Evolutionary conservation across 148 eudicot species (phyloP).

Genomic region (Vaccinium myrtillus): DNA sequence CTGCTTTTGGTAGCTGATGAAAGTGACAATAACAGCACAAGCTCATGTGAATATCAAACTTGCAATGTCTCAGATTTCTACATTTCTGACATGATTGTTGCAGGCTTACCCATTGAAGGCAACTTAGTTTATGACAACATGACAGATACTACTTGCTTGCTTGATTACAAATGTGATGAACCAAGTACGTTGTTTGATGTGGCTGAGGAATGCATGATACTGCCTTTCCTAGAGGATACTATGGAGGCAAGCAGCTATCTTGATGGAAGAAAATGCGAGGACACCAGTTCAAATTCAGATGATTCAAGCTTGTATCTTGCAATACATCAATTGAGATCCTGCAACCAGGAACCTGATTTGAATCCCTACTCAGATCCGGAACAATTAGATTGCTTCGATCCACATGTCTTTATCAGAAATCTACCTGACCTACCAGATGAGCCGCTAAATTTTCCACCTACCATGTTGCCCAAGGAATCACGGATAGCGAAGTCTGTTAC

Average conservation of each 20-base stretch:
- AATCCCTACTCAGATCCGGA: conserved; percentile 49
- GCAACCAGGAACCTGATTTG: conserved; percentile 57
- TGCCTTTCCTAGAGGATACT: conserved; percentile 66
- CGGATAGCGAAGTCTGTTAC: conserved; percentile 58
- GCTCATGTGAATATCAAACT: conserved; percentile 60
- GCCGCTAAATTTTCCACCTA: conserved; percentile 36
- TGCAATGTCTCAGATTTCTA: conserved; percentile 77
- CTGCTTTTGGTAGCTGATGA: conserved; percentile 43
- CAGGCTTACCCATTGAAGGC: conserved; percentile 55
- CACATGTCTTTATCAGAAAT: conserved; percentile 70
- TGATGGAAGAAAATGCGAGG: conserved; percentile 38
- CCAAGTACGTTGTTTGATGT: conserved; percentile 52
- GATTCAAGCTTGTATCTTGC: conserved; percentile 74
- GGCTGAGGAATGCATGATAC: conserved; percentile 52
- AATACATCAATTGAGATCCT: conserved; percentile 68
- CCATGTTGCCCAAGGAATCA: conserved; percentile 40
- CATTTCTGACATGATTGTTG: conserved; percentile 72
- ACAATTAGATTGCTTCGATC: conserved; percentile 68
- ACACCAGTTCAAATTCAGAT: conserved; percentile 32
- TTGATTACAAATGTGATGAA: conserved; percentile 61
- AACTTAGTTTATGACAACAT: conserved; percentile 41
- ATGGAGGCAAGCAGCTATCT: conserved; percentile 37
- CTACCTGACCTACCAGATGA: conserved; percentile 67
- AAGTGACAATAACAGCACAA: conserved; percentile 71
- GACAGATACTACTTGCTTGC: conserved; percentile 37